Evolutionary conservation across 192 early-diverging fungal genomes (phyloP).

Genomic region (Dissophora ornata): DNA sequence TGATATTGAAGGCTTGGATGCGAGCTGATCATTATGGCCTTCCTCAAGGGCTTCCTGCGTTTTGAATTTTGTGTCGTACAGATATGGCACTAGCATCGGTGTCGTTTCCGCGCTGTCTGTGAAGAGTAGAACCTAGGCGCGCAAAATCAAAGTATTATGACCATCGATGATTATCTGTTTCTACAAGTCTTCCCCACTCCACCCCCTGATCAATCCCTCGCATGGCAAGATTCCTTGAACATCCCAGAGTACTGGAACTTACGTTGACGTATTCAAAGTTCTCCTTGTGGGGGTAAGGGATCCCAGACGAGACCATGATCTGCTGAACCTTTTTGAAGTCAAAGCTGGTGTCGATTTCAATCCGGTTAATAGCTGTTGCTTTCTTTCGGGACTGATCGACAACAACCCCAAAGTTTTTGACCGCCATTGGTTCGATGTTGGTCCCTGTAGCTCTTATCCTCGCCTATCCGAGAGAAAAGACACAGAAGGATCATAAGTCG

Average conservation of each 20-base stretch:
- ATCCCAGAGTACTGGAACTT: no score
- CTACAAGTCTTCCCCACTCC: no score
- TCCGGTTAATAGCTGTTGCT: conserved; percentile 58
- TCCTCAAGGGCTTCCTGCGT: conserved; percentile 55
- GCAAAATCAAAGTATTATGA: not conserved
- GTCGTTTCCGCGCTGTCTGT: conserved; percentile 46
- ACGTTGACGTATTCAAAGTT: conserved; percentile 67
- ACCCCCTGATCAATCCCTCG: no score
- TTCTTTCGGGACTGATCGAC: conserved; percentile 55
- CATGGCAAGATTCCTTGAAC: no score
- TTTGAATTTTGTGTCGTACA: conserved; percentile 59
- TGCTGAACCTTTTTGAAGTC: conserved; percentile 60
- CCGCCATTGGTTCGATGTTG: conserved; percentile 29
- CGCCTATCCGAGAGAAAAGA: conserved; percentile 2
- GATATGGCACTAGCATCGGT: conserved; percentile 64
- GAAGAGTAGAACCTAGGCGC: conserved; percentile 55
- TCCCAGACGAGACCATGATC: conserved; percentile 66
- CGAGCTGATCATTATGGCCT: conserved; percentile 8
- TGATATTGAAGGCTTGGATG: not conserved
- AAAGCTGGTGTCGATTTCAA: conserved; percentile 55
- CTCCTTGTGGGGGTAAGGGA: conserved; percentile 61
- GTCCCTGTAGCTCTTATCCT: conserved; percentile 51
- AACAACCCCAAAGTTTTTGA: conserved; percentile 61
- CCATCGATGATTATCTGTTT: not conserved
- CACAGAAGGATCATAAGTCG: no score